These are phyloP conservation scores for Metschnikowia orientalis DNA, from an alignment of 805 yeast species.

Conservation along the genomic window DNA sequence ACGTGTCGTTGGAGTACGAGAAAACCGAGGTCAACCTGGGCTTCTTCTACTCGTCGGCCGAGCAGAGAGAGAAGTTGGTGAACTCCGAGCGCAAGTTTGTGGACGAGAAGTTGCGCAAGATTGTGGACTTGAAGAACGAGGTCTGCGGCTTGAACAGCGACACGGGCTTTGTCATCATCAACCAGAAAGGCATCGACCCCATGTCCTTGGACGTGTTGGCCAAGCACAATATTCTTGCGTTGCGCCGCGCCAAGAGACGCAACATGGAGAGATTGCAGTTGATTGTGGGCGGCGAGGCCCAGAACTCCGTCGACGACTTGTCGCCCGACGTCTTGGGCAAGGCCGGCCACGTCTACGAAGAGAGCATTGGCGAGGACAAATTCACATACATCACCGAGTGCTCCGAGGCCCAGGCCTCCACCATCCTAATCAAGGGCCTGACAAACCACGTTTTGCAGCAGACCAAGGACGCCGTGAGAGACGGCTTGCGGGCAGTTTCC, in stretches of 20 bases:
- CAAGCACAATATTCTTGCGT: constrained; percentile 85
- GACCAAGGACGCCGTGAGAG: constrained; percentile 95
- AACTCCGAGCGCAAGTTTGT: constrained; percentile 91
- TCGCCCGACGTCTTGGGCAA: constrained; percentile 74
- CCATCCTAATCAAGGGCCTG: constrained; percentile 90
- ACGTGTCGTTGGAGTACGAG: constrained; percentile 94
- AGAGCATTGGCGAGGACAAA: constrained; percentile 94
- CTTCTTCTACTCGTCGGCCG: constrained; percentile 90
- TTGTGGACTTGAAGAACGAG: constrained; percentile 86
- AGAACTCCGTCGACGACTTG: constrained; percentile 93
- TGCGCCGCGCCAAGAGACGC: constrained; percentile 97
- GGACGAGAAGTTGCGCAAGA: constrained; percentile 86
- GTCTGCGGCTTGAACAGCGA: constrained; percentile 75
- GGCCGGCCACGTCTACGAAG: constrained; percentile 89
- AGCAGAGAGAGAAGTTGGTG: constrained; percentile 92
- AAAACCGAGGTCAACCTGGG: constrained; percentile 97
- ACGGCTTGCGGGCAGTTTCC: constrained; percentile 91
- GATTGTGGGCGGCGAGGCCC: constrained; percentile 96
- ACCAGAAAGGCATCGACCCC: constrained; percentile 98
- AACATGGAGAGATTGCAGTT: constrained; percentile 98
- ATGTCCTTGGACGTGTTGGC: constrained; percentile 94
- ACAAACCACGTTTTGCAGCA: constrained; percentile 85
- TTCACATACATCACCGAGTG: constrained; percentile 92
- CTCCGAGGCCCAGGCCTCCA: constrained; percentile 84
- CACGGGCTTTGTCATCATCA: constrained; percentile 86